Evolutionary conservation across 139 green algal species (phyloP), one percentile per base, ranked within the genome.

Genomic region (Medakamo hakoo): DNA sequence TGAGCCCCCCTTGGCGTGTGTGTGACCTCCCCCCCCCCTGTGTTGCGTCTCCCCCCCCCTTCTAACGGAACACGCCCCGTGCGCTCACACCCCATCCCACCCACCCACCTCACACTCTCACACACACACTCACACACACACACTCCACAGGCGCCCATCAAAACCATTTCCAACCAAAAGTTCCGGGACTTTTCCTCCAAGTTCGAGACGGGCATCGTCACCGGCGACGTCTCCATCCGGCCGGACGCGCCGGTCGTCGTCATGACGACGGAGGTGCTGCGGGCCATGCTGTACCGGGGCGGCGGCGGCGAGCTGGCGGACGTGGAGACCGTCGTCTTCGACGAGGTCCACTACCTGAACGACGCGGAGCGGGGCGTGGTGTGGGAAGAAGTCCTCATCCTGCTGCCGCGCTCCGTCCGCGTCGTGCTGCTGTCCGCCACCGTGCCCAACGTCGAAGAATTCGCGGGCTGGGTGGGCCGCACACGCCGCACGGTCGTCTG

Each of bases 141-240:
- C n/a, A n/a, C n/a, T n/a, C n/a, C n/a, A n/a, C n/a, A n/a, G n/a
- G 87, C 80, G 0, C 92, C 92, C 66, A 96, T 98, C 76, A 98
- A 98, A 76, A 96, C 92, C 67, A 97, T 98, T 77, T 87, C 71
- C 68, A 98, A 98, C 76, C 92, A 98, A 69, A 98, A 98, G 78
- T 98, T 96, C 75, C 63, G 92, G 0, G 92, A 98, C 75, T 95
- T 98, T 70, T 78, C 56, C 49, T 49, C 58, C 20, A 80, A 87
- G 61, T 94, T 95, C 69, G 86, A 94, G 68, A 84, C 90, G 27
- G 92, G 92, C 22, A 72, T 98, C 63, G 80, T 98, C 58, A 98
- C 92, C 0, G 92, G 92, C 23, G 92, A 98, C 64, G 85, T 95
- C 22, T 85, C 84, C 63, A 89, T 98, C 70, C 82, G 81, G 40